These are phyloP conservation scores for Trametes sp. DNA, from an alignment of 1,284 basidiomycete genomes.

Conservation along the genomic window DNA sequence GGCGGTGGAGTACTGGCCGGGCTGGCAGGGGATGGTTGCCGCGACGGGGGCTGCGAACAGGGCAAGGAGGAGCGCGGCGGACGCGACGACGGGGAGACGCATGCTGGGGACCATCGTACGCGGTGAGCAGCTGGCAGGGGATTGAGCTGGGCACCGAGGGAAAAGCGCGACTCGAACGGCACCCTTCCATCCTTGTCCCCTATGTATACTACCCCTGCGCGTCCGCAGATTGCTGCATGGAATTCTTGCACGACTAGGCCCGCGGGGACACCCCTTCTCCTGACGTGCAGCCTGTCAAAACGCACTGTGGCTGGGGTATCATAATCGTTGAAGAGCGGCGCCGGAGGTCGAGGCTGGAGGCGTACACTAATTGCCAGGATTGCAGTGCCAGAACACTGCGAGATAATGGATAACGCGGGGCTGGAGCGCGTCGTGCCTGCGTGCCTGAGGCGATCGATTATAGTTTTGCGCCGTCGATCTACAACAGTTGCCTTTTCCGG, in stretches of 20 bases:
- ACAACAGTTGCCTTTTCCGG: conserved; percentile 7
- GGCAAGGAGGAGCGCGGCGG: background rate
- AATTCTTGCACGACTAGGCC: background rate
- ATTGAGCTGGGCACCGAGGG: background rate
- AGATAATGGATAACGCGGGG: background rate
- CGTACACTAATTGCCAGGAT: no score
- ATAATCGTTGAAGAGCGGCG: no score
- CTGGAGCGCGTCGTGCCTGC: background rate
- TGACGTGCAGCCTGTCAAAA: background rate
- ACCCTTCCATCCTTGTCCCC: background rate
- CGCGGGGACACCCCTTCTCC: background rate
- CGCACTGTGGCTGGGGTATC: background rate
- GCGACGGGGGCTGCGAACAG: background rate
- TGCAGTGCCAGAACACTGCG: background rate
- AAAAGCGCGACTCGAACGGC: background rate
- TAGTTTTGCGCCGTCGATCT: conserved; percentile 4
- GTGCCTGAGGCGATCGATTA: conserved; percentile 1
- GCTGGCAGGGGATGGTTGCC: background rate
- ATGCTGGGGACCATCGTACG: background rate
- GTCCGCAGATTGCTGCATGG: background rate
- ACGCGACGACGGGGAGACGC: background rate
- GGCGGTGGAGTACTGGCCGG: background rate
- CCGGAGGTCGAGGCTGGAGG: no score
- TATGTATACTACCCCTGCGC: background rate
- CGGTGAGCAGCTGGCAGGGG: no score